These are phyloP conservation scores for Dalbergia oliveri DNA, from an alignment of 306 rosid genomes.

Conservation along the genomic window DNA sequence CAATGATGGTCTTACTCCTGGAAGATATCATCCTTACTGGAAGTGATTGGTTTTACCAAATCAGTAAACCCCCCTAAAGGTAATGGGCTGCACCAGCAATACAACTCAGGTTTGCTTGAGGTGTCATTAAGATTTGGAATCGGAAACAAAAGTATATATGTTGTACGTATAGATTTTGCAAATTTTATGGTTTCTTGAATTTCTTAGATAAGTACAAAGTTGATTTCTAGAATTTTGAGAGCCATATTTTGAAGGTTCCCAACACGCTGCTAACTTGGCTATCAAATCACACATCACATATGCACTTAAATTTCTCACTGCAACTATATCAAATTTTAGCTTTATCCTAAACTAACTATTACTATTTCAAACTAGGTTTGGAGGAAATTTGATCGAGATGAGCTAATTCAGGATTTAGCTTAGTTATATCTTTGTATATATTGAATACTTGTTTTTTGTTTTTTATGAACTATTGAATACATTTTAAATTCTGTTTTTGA, in stretches of 20 bases:
- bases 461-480: too few species aligned
- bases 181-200: slow-evolving; percentile 17
- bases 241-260: slow-evolving; percentile 11
- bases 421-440: not conserved
- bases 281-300: not conserved
- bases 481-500: not conserved
- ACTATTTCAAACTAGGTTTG: slow-evolving; percentile 18
- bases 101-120: slow-evolving; percentile 28
- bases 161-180: slow-evolving; percentile 32
- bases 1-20: slow-evolving; percentile 47
- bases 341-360: not conserved
- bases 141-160: slow-evolving; percentile 9
- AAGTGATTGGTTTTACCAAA: slow-evolving; percentile 38
- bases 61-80: not conserved
- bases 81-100: slow-evolving; percentile 17
- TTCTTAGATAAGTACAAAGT: slow-evolving; percentile 4
- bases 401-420: not conserved
- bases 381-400: slow-evolving; percentile 8
- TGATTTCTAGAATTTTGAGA: not conserved
- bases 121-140: slow-evolving; percentile 14
- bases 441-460: not conserved
- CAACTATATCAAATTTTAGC: not conserved
- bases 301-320: not conserved
- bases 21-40: slow-evolving; percentile 69
- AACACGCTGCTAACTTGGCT: slow-evolving; percentile 18